Base-by-base conservation (phyloP, 129 eudicot genomes). In the sunflower (Helianthus annuus) region DNA sequence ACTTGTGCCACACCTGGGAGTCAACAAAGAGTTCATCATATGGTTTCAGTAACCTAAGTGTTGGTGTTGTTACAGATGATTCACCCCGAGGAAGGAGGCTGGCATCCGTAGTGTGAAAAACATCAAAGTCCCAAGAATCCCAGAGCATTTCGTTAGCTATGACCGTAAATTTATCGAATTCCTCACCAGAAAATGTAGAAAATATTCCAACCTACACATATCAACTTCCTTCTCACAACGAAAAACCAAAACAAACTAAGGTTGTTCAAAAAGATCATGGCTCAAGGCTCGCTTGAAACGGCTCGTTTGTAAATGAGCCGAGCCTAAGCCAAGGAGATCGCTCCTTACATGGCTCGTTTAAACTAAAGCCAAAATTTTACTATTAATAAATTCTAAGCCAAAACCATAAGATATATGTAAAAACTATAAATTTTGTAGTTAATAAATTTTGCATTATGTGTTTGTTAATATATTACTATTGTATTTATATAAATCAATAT, bases 1-100 rank as follows among this genome's bases (percentile, higher is more conserved):
- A 39, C 22, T 73, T 36, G 1, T 60, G 45, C 29, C 52, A 64
- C 46, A 89, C 96, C 85, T 89, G 72, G 53, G 60, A 76, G 78
- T 86, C 96, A 60, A 72, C 91, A 62, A 74, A 61, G 38, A 79
- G 85, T 78, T 89, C 91, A 65, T 89, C 96, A 51, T 83, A 89
- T 48, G 96, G 96, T 86, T 89, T 89, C 27, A 89, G 73, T 64
- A 89, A 56, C 68, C 96, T 73, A 72, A 89, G 72, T 7, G 86
- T 72, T 34, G 91, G 91, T 60, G 68, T 74, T 51, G 59, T 62
- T 48, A 83, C 83, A 19, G 78, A 65, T 46, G 79, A 24, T 13
- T 81, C 87, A 70, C 96, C 91, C 51, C 51, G 56, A 19, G 87
- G 87, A 69, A 89, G 70, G 57, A 78, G 75, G 51, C 81, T 86